phyloP scores from a whole-genome alignment of 257 asterid genomes.

The Solanum infundibuliforme region DNA sequence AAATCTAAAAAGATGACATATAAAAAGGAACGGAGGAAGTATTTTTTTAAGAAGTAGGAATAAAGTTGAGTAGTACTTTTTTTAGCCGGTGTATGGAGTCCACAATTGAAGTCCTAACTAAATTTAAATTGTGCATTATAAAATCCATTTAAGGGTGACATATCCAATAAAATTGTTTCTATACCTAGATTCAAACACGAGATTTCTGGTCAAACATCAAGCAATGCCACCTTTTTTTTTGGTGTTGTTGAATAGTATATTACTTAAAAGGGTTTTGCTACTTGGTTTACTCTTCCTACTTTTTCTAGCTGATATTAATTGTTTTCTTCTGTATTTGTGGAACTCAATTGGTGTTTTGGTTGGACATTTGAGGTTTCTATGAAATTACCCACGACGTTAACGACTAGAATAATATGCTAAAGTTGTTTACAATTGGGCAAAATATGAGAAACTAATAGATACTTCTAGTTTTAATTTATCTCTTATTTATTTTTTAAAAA shows the following conservation, averaged over 20 bases:
- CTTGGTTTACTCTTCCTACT: background rate
- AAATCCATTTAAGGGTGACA: rapidly evolving
- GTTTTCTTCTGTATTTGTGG: background rate
- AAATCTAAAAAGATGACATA: too few relatives aligned
- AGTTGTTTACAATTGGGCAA: background rate
- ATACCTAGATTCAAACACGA: too few relatives aligned
- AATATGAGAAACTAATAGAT: background rate
- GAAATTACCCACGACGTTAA: background rate
- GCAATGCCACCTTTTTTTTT: rapidly evolving
- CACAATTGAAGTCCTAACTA: rapidly evolving
- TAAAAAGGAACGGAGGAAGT: too few relatives aligned
- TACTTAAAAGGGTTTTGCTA: background rate
- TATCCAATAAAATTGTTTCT: too few relatives aligned
- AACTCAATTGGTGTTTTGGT: background rate
- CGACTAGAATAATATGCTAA: background rate
- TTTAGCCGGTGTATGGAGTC: too few relatives aligned
- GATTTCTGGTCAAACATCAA: rapidly evolving
- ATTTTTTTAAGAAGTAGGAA: too few relatives aligned
- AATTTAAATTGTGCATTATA: rapidly evolving
- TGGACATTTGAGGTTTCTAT: background rate
- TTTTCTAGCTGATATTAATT: background rate
- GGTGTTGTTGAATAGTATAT: background rate
- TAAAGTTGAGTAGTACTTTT: background rate
- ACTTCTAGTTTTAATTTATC: too few relatives aligned
- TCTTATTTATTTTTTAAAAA: too few relatives aligned